phyloP scores from a whole-genome alignment of 164 flowering plant species.

The Kalanchoe fedtschenkoi region DNA sequence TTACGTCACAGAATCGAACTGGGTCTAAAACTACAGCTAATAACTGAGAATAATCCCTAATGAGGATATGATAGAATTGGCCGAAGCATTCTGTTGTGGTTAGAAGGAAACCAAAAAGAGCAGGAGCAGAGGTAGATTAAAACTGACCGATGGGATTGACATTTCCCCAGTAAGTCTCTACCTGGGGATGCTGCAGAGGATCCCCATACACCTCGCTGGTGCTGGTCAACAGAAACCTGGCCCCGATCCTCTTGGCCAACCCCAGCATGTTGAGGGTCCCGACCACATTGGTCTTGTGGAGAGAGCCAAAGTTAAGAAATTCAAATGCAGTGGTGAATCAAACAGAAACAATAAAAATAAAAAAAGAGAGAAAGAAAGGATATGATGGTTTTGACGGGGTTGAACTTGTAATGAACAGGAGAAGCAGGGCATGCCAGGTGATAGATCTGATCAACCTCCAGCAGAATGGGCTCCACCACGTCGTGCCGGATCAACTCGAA shows the following conservation, averaged over 20 bases:
- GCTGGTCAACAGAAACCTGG: constrained; percentile 82
- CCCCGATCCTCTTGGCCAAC: constrained; percentile 93
- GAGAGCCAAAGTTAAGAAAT: constrained; percentile 18
- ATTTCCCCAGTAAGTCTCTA: constrained; percentile 96
- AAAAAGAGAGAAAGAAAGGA: constrained; percentile 29
- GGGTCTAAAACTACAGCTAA: no score
- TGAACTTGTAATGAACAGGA: constrained; percentile 88
- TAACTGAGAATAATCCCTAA: no score
- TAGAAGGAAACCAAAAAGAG: background rate
- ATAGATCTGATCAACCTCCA: constrained; percentile 98
- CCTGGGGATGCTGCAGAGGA: constrained; percentile 92
- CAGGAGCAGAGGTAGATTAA: background rate
- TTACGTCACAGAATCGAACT: no score
- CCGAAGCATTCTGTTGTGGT: background rate
- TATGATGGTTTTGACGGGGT: constrained; percentile 93
- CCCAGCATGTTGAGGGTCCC: constrained; percentile 97
- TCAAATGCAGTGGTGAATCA: background rate
- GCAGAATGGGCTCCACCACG: constrained; percentile 72
- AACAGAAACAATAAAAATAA: background rate
- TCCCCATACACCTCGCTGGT: constrained; percentile 98
- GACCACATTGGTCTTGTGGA: constrained; percentile 93
- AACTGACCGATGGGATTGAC: constrained; percentile 89
- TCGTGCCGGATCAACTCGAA: constrained; percentile 88
- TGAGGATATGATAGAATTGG: no score
- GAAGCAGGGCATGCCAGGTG: constrained; percentile 93